Conservation (phyloP, 2,329 filamentous ascomycete genomes). For the Cercospora sojina region DNA sequence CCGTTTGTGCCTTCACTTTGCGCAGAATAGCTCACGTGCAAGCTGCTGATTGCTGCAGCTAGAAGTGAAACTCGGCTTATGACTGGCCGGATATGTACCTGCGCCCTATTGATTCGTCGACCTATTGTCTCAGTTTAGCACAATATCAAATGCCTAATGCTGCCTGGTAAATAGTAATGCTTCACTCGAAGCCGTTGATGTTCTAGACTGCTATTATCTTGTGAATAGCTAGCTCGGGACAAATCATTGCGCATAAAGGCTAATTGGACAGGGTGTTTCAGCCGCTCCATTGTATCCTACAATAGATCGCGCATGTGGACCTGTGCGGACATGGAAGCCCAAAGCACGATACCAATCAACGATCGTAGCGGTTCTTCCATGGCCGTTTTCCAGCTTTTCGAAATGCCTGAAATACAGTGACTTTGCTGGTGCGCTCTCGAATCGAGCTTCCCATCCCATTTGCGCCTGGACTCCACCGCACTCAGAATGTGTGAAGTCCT, state of each 20-base stretch:
- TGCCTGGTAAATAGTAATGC: neutral
- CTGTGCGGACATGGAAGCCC: neutral
- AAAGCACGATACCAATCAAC: neutral
- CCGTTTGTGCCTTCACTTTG: neutral
- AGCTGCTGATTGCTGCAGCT: neutral
- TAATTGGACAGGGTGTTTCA: neutral
- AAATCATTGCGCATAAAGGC: neutral
- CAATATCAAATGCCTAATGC: neutral
- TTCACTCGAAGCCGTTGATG: neutral
- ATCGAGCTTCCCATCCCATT: neutral
- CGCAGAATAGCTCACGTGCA: neutral
- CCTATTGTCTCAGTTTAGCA: neutral
- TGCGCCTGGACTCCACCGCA: conserved; percentile 5
- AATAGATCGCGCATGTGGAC: neutral
- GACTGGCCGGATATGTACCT: neutral
- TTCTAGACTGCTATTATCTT: neutral
- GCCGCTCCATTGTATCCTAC: neutral
- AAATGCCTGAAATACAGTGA: neutral
- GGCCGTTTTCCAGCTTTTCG: conserved; percentile 1
- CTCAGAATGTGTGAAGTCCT: neutral
- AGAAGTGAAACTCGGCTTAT: neutral
- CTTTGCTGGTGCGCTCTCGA: neutral
- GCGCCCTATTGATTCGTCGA: neutral
- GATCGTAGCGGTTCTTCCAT: neutral
- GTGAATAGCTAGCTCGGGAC: neutral